Base-by-base conservation (phyloP, 2,329 filamentous ascomycete genomes). In the Macrophomina phaseolina region DNA sequence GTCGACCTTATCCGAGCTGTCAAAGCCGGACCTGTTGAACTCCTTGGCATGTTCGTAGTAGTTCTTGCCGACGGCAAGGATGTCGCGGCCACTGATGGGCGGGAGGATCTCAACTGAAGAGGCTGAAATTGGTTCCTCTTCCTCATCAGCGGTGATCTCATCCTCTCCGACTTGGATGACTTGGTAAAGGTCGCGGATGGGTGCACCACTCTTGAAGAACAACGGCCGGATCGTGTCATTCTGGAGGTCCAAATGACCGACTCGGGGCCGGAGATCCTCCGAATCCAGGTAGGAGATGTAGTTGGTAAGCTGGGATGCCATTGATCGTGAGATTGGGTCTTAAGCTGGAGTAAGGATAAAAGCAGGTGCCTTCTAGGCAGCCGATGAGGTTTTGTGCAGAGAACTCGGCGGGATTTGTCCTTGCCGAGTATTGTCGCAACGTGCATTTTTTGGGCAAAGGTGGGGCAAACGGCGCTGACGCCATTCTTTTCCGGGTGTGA, bases 31-130 rank as follows among this genome's bases (percentile, higher is more conserved):
- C 11, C 74, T 78, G 70, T 87, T 85, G 75, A 88, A 87, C 68
- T 87, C 85, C 64, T 81, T 83, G 1, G 85, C 85, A 71, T 88
- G 85, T 48, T 85, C 85, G 38, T 78, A 76, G 69, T 87, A 88
- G 69, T 87, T 87, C 71, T 87, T 86, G 34, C 85, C 84, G 2
- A 87, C 83, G 55, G 83, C 81, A 1, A 87, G 78, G n/a, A 87
- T 75, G 71, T 87, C 84, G 32, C 85, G 78, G 6, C 79, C 80
- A 23, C 74, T 76, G 49, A 86, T 78, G 0, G 83, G 82, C 2
- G 85, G 76, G 0, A 85, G 77, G 0, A 86, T 71, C 66, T 78
- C 80, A 28, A 83, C 77, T 4, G 71, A 69, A 3, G 76, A 76
- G 1, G 77, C 70, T 5, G 78, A 68, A 18, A 83, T 53, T 32